Evolutionary conservation across 2,329 filamentous ascomycete genomes (phyloP), one percentile per base, ranked within the genome.

Genomic region (Endocalyx cinctus): DNA sequence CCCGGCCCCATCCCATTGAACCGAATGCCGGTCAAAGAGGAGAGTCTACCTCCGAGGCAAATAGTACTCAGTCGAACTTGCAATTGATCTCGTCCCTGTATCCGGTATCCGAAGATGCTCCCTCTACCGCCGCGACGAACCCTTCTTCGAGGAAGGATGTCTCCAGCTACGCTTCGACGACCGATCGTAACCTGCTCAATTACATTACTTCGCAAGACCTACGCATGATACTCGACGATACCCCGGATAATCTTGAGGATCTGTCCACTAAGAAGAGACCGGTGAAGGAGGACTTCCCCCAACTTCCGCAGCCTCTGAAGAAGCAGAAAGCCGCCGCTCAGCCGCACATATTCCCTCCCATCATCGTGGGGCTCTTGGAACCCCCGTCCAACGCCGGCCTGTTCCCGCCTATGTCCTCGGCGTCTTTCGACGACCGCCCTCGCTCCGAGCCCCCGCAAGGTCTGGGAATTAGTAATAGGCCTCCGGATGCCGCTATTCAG

Each of bases 331-430:
- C 77, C 12, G 43, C 57, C 4, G 63, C 68, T 10, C 69, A 73
- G 41, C 70, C 75, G 46, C 69, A 58, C 8, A 62, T 71, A 31
- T 72, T 78, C 50, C 78, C 78, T 7, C 77, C 77, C 33, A 82
- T 82, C 41, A 81, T 82, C 52, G 79, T 77, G 39, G 77, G 77
- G 31, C 62, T 82, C 5, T 70, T 74, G 44, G 74, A 80, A 45
- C 77, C 77, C 3, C 77, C 77, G 3, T 76, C 74, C 4, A 66
- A 78, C 35, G 70, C 74, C 30, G 70, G 74, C 26, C 60, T 79
- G n/a, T 79, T 82, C 42, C 77, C 78, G 4, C 77, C 77, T 8
- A 82, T 82, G 38, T 67, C 72, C 5, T 75, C 74, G 5, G 66
- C 60, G 28, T 69, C 72, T 2, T 78, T 78, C 44, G 64, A 72